phyloP scores from a whole-genome alignment of 305 asterid genomes.

The Fraxinus greggii region DNA sequence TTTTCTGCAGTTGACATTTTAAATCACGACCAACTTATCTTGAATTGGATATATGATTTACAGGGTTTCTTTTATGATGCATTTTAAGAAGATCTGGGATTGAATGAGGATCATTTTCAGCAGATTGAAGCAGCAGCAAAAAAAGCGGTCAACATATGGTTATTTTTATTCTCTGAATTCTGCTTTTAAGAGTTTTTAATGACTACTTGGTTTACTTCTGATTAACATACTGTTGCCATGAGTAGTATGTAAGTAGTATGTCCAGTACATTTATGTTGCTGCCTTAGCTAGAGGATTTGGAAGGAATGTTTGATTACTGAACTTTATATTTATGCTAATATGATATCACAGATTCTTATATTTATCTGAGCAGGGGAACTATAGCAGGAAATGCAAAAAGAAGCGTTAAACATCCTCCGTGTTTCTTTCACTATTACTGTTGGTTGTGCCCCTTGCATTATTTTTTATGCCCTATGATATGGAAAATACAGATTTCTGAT shows the following conservation, averaged over 20 bases:
- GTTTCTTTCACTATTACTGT: neutral
- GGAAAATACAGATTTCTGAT: neutral
- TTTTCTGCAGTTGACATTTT: neutral
- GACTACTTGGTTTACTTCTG: slow-evolving; percentile 18
- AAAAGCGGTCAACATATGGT: slow-evolving; percentile 68
- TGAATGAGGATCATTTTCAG: slow-evolving; percentile 82
- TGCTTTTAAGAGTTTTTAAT: slow-evolving; percentile 6
- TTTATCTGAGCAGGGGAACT: neutral
- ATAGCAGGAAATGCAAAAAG: neutral
- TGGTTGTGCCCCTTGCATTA: neutral
- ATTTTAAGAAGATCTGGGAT: slow-evolving; percentile 79
- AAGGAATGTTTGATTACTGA: neutral
- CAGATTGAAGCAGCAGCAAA: slow-evolving; percentile 73
- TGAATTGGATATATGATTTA: slow-evolving; percentile 21
- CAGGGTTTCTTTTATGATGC: slow-evolving; percentile 98
- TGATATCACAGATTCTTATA: neutral
- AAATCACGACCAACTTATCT: neutral
- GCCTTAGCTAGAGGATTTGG: neutral
- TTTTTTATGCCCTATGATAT: neutral
- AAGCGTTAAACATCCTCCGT: neutral
- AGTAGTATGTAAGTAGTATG: slow-evolving; percentile 1
- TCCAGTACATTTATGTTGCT: slow-evolving; percentile 1
- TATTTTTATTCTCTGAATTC: slow-evolving; percentile 25
- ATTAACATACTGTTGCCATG: slow-evolving; percentile 7
- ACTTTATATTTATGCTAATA: neutral